Evolutionary conservation across 768 basidiomycete species (phyloP), one percentile per base, ranked within the genome.

Genomic region (Cyclocybe aegerita): DNA sequence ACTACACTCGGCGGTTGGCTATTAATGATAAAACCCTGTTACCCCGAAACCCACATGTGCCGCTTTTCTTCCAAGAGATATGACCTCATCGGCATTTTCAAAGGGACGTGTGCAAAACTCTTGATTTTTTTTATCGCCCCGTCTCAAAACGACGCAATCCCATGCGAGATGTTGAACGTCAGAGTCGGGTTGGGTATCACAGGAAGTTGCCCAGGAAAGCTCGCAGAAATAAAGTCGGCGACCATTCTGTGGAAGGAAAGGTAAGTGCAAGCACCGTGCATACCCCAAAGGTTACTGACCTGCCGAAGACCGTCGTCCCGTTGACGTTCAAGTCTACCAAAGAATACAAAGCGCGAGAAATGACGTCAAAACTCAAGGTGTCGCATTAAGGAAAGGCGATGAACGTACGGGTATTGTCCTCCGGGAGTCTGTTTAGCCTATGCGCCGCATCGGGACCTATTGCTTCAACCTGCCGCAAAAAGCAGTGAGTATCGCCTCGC

Each of bases 301-400:
- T 61, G 33, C 72, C 72, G 55, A 74, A 74, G 4, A 75, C 70
- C 11, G 71, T 73, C 4, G 69, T 72, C 40, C 73, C 73, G 46
- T 73, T 72, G 5, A 58, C 52, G 44, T 73, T 74, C 45, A 73
- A 46, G 49, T 73, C 69, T 70, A 33, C 29, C 35, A 35, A 47
- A 17, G 8, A 45, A 30, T 44, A 16, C 47, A 42, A 14, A 52
- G 15, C 12, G 6, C 39, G 9, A 12, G 14, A 38, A 31, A 17
- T 11, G 3, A 16, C 8, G 40, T 34, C 15, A 30, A 30, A 10
- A 39, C n/a, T 33, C 17, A 34, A 30, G 9, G 15, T 23, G 4
- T 12, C n/a, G n/a, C 39, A 33, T 15, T 42, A 33, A 31, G n/a
- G n/a, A 30, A 52, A 29, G 3, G 32, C 31, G 46, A 14, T 35